Evolutionary conservation across 371 early-diverging fungal species (phyloP).

Genomic region (Mortierella sp.): DNA sequence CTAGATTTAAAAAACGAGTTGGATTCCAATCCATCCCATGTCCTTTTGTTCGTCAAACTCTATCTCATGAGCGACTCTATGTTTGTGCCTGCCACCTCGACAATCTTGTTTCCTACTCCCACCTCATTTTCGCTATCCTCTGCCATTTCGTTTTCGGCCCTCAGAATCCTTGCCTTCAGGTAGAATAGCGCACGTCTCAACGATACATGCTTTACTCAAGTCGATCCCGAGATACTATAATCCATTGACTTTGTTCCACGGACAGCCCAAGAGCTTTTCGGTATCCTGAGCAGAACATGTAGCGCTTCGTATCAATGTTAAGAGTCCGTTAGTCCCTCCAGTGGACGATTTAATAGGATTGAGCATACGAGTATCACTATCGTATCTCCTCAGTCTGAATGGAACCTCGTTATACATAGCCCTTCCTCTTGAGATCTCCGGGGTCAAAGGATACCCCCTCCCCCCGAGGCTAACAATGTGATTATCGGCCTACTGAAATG

Average conservation of each 20-base stretch:
- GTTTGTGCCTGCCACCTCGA: no score
- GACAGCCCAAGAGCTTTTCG: neutral
- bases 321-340: neutral
- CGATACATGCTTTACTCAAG: neutral
- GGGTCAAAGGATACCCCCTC: neutral
- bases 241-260: neutral
- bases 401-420: neutral
- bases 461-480: neutral
- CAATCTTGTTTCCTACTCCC: neutral
- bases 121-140: neutral
- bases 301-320: neutral
- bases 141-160: neutral
- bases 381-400: neutral
- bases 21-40: no score
- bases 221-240: neutral
- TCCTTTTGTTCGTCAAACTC: no score
- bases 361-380: neutral
- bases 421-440: neutral
- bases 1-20: no score
- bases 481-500: no score
- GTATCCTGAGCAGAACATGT: neutral
- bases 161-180: neutral
- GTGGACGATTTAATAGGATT: neutral
- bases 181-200: neutral
- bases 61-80: no score